A percentile compares a stretch with the other conserved stretches of the same genome.
Conservation (phyloP, 768 basidiomycete species). For the Termitomyces sp. region DNA sequence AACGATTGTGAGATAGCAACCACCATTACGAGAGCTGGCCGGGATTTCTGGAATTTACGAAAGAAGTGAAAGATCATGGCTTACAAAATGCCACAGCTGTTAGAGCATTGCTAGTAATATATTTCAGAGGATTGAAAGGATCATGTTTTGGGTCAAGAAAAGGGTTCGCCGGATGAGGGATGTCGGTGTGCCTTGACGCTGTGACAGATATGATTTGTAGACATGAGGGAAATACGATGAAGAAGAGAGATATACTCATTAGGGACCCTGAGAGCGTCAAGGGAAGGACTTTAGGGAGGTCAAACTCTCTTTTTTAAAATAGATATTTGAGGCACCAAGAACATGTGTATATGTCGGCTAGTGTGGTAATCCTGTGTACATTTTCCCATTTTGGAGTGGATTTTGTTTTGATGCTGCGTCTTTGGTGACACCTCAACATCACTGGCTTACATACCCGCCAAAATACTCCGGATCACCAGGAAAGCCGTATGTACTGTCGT, state of each 20-base stretch:
- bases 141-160: constrained; percentile 48
- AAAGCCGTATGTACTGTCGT: no score
- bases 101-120: constrained; percentile 49
- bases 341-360: background rate
- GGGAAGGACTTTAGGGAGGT: background rate
- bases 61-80: constrained; percentile 6
- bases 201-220: constrained; percentile 7
- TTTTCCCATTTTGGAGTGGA: no score
- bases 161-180: constrained; percentile 33
- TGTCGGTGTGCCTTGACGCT: constrained; percentile 13
- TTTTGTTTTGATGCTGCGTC: no score
- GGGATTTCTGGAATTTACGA: background rate
- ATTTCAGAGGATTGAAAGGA: constrained; percentile 46
- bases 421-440: no score
- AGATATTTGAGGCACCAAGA: background rate
- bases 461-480: no score
- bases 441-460: no score
- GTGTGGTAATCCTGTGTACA: no score
- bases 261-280: background rate
- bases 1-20: constrained; percentile 41
- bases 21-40: constrained; percentile 30
- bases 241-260: background rate
- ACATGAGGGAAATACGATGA: background rate
- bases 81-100: constrained; percentile 47
- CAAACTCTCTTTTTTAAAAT: background rate